Conservation (phyloP, 1,139 yeast species). For the Torulaspora pretoriensis region DNA sequence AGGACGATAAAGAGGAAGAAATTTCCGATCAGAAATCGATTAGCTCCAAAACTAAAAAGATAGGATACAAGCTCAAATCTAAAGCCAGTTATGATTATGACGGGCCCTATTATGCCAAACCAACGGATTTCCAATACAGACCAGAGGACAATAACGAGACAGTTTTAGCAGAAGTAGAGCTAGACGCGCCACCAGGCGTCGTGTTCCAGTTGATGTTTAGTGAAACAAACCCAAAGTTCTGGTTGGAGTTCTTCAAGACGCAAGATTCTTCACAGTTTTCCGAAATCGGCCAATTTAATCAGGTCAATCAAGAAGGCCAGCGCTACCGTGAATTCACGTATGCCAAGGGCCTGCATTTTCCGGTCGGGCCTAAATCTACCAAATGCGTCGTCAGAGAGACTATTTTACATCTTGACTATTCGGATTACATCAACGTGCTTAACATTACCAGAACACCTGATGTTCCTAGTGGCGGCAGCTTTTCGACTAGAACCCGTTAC, state of each 20-base stretch:
- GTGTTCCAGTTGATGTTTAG: constrained; percentile 72
- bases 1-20: constrained; percentile 30
- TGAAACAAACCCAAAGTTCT: constrained; percentile 51
- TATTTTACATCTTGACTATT: constrained; percentile 57
- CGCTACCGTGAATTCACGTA: constrained; percentile 62
- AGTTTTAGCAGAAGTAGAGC: constrained; percentile 46
- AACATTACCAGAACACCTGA: constrained; percentile 82
- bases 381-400: constrained; percentile 72
- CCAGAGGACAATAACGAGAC: constrained; percentile 57
- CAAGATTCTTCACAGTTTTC: constrained; percentile 70
- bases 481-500: constrained; percentile 67
- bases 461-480: constrained; percentile 88
- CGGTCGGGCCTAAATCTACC: constrained; percentile 95
- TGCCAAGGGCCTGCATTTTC: constrained; percentile 71
- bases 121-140: constrained; percentile 34
- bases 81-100: constrained; percentile 38
- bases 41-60: constrained; percentile 14
- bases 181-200: constrained; percentile 77
- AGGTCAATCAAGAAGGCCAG: constrained; percentile 39
- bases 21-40: constrained; percentile 35
- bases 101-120: constrained; percentile 33
- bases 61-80: constrained; percentile 36
- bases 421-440: constrained; percentile 53
- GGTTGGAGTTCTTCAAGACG: constrained; percentile 48
- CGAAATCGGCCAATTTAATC: constrained; percentile 45